Percentiles rank a stretch among this genome's conserved stretches.
These are phyloP conservation scores for Phytophthora pistaciae DNA, from an alignment of 352 stramenopile species.

Conservation along the genomic window DNA sequence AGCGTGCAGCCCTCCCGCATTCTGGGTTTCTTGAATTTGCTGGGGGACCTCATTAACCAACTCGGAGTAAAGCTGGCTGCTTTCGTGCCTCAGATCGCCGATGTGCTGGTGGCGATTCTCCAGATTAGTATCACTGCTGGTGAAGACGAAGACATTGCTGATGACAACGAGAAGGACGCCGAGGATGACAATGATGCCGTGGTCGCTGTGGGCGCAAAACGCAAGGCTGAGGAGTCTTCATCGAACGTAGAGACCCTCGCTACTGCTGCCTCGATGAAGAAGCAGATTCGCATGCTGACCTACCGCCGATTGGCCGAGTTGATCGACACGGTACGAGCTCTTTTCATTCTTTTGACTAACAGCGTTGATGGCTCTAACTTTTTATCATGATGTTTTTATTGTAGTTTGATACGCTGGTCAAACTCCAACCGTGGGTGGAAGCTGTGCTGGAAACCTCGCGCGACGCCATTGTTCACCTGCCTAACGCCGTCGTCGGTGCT, in stretches of 20 bases:
- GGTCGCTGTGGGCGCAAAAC: slow-evolving; percentile 30
- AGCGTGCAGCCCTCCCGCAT: slow-evolving; percentile 79
- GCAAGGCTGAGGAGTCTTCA: slow-evolving; percentile 19
- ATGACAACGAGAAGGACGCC: slow-evolving; percentile 25
- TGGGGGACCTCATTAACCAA: slow-evolving; percentile 89
- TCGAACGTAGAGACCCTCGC: slow-evolving; percentile 15
- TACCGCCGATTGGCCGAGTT: slow-evolving; percentile 81
- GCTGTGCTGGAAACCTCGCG: slow-evolving; percentile 53
- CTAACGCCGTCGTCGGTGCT: slow-evolving; percentile 77
- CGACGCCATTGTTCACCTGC: slow-evolving; percentile 73
- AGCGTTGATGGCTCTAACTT: slow-evolving; percentile 10
- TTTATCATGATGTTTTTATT: slow-evolving; percentile 9
- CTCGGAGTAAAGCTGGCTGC: slow-evolving; percentile 84
- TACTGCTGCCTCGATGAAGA: slow-evolving; percentile 65
- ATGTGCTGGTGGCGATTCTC: slow-evolving; percentile 83
- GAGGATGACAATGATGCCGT: slow-evolving; percentile 11
- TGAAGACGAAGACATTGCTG: slow-evolving; percentile 35
- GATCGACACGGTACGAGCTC: slow-evolving; percentile 59
- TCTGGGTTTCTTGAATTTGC: slow-evolving; percentile 91
- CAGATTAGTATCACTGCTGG: slow-evolving; percentile 50
- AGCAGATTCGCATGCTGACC: slow-evolving; percentile 84
- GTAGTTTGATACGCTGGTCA: slow-evolving; percentile 75
- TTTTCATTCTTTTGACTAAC: neutral
- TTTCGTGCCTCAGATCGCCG: slow-evolving; percentile 83
- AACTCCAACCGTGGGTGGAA: slow-evolving; percentile 71